These are phyloP conservation scores for Coprinellus micaceus DNA, from an alignment of 768 basidiomycete genomes.

Conservation along the genomic window DNA sequence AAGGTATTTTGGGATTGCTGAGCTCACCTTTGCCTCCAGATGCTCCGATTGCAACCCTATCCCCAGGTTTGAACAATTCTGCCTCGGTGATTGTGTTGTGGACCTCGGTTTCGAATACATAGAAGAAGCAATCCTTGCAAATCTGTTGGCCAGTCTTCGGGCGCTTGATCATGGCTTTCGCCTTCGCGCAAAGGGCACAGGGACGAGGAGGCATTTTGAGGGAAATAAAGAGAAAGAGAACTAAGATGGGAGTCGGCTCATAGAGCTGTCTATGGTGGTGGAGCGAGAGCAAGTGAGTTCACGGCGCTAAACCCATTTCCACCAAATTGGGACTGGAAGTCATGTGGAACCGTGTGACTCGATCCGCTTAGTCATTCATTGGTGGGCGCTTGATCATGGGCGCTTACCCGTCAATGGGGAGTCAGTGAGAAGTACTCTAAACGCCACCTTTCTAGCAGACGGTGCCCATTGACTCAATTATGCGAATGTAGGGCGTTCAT, in stretches of 20 bases:
- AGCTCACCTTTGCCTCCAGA: constrained; percentile 91
- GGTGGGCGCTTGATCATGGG: too few relatives aligned
- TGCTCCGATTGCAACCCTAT: constrained; percentile 94
- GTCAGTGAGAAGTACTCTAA: too few relatives aligned
- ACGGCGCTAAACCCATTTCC: too few relatives aligned
- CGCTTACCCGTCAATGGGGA: too few relatives aligned
- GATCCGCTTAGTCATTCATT: too few relatives aligned
- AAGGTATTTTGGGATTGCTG: constrained; percentile 10
- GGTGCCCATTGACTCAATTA: too few relatives aligned
- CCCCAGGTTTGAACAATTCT: constrained; percentile 80
- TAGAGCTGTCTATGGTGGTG: not conserved
- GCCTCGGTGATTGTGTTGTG: constrained; percentile 91
- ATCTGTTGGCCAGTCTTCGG: constrained; percentile 98
- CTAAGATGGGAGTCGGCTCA: not conserved
- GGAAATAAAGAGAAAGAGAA: not conserved
- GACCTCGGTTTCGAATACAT: constrained; percentile 96
- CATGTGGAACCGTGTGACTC: too few relatives aligned
- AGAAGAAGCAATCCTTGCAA: constrained; percentile 94
- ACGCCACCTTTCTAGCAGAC: too few relatives aligned
- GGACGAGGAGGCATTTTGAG: constrained; percentile 68
- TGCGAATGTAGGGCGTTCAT: too few relatives aligned
- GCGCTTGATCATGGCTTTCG: constrained; percentile 84
- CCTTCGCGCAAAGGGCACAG: constrained; percentile 72
- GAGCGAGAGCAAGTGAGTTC: not conserved
- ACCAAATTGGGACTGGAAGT: too few relatives aligned